Evolutionary conservation across 1,284 basidiomycete genomes (phyloP), one percentile per base, ranked within the genome.

Genomic region (Leccinum subrobustum): DNA sequence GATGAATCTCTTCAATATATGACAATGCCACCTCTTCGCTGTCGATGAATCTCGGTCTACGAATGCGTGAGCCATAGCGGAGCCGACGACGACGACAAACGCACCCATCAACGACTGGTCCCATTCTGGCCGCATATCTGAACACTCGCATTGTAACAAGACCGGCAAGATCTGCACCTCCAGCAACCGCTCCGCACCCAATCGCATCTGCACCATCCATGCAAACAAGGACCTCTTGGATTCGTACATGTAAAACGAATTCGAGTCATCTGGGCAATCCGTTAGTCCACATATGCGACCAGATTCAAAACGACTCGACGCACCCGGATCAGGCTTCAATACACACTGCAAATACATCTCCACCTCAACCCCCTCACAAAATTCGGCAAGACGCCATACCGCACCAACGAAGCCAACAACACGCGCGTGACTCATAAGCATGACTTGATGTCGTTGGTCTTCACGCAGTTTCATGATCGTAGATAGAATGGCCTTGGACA

Each of bases 191-290:
- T 48, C 44, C 20, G 6, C 20, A 14, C 44, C 20, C 12, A 20
- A 23, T 48, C 20, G 44, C 12, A 3, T 48, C 44, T 48, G 88
- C 0, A 93, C 88, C 76, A 98, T 85, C 31, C 93, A 85, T 29
- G 91, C 85, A 59, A 98, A 86, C 65, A 97, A 81, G 0, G 93
- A 91, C 83, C 27, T 27, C 27, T 27, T 95, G 16, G 95, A 86
- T 74, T 98, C 96, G 70, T 96, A 98, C 16, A 98, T 93, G 76
- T 97, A 98, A 52, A 96, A 81, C 0, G 93, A 83, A 70, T 98
- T 96, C 20, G 99, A 78, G 63, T 94, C 92, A 69, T 93, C 93
- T 95, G 44, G 4, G 20, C 18, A 9, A 47, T 23, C 44, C 20
- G 44, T 48, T 20, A 48, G 44, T 48, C 16, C 44, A 18, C 12